Conservation (phyloP, 176 grass and related monocot species). For the Hsuehochloa calcarea region DNA sequence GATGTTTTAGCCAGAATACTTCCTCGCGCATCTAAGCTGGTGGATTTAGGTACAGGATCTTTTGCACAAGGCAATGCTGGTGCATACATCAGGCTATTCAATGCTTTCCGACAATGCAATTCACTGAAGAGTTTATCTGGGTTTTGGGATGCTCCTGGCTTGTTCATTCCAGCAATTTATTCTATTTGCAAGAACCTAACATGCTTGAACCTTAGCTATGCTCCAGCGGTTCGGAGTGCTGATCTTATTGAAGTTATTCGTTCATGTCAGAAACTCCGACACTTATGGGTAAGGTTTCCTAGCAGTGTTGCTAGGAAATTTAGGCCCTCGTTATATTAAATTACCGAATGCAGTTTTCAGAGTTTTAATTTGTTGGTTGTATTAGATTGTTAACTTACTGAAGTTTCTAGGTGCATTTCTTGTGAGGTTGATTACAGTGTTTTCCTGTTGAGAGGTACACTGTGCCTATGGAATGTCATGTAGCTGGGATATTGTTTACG, state of each 20-base stretch:
- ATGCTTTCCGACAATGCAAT: conserved; percentile 42
- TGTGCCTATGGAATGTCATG: neutral
- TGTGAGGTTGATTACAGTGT: neutral
- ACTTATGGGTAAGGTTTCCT: conserved; percentile 60
- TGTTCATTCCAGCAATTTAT: conserved; percentile 28
- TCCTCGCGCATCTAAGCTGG: conserved; percentile 44
- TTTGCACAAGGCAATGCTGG: conserved; percentile 38
- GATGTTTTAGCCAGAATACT: conserved; percentile 63
- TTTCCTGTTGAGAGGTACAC: neutral
- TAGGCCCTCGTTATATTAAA: neutral
- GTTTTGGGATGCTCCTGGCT: conserved; percentile 54
- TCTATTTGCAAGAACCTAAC: conserved; percentile 50
- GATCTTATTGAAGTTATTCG: conserved; percentile 53
- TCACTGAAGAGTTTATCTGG: conserved; percentile 66
- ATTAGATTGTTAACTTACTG: conserved; percentile 19
- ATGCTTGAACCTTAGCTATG: conserved; percentile 66
- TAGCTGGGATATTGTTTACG: neutral
- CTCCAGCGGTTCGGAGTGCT: conserved; percentile 29
- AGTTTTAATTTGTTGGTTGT: conserved; percentile 1
- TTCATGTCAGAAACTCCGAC: conserved; percentile 49
- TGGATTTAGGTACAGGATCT: conserved; percentile 69
- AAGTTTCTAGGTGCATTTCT: neutral
- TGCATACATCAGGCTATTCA: conserved; percentile 29
- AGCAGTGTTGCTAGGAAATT: neutral
- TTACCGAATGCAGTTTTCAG: neutral